Evolutionary conservation across 176 grass and related monocot species (phyloP), one percentile per base, ranked within the genome.

Genomic region (Aechmea fasciata): DNA sequence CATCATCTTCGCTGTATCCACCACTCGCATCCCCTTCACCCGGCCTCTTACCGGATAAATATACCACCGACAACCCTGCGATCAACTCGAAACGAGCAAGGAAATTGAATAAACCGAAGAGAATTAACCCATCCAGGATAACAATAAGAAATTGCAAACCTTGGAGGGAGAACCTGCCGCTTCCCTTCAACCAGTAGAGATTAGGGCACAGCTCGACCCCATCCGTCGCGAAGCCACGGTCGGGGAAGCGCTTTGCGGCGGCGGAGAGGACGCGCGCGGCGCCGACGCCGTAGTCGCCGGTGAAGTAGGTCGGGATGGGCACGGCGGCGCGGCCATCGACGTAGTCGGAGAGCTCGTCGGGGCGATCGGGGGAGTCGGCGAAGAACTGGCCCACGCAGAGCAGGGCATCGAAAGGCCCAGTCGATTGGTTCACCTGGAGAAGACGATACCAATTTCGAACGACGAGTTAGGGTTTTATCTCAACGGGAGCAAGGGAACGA

Each of bases 341-440:
- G 50, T 97, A 97, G n/a, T 87, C 86, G 4, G 82, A 64, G 9
- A 87, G 52, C 54, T 96, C 84, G 3, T 82, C 87, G 13, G 54
- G 51, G 5, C 24, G 74, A 0, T 87, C 85, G 26, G 78, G 50
- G 29, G 86, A 73, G 52, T 77, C 75, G 6, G 75, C 52, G 73
- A 97, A 97, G 74, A 97, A 92, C 82, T 97, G 89, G 1, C 93
- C 93, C 1, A 90, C 93, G 12, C 89, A 92, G 73, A 97, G 75
- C 66, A 97, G 81, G 47, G 86, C 88, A 28, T 92, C 83, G 71
- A 96, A 96, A 3, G 93, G 93, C 10, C 89, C 93, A 9, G 81
- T 90, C 48, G 93, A 96, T 70, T 96, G 77, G 71, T 80, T 96
- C 75, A 96, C 78, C 92, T 96, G 78, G 15, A 69, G 49, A 11